Evolutionary conservation across 2,329 filamentous ascomycete species (phyloP).

Genomic region (Aphanocladium album): DNA sequence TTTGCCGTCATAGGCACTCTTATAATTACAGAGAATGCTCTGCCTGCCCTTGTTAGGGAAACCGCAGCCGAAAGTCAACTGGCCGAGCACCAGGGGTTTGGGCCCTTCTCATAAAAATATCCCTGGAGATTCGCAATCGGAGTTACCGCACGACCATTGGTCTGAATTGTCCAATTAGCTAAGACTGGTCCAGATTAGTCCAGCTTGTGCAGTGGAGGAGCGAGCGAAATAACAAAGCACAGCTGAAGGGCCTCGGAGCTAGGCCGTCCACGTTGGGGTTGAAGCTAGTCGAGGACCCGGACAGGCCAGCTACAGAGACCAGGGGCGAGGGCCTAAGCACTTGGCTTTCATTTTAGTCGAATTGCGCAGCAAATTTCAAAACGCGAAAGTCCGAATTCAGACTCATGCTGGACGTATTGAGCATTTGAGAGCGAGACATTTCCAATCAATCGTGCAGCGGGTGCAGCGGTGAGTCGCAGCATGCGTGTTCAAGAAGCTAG

Average conservation of each 20-base stretch:
- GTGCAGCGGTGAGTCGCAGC: not conserved
- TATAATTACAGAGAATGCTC: slow-evolving; percentile 4
- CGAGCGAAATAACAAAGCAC: not conserved
- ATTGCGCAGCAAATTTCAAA: not conserved
- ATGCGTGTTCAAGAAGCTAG: not conserved
- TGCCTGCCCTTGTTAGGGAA: slow-evolving; percentile 5
- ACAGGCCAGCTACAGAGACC: not conserved
- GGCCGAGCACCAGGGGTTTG: not conserved
- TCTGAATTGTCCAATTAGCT: not conserved
- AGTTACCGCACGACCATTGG: not conserved
- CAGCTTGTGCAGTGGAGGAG: not conserved
- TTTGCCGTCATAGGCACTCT: not conserved
- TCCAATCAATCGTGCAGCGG: not conserved
- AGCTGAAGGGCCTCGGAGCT: slow-evolving; percentile 2
- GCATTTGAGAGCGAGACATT: not conserved
- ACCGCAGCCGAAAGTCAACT: not conserved
- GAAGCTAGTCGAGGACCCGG: not conserved
- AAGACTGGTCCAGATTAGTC: not conserved
- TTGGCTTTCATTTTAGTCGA: slow-evolving; percentile 5
- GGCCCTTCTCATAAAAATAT: not conserved
- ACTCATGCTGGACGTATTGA: not conserved
- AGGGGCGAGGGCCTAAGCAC: slow-evolving; percentile 8
- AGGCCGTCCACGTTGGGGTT: not conserved
- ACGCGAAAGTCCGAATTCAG: not conserved
- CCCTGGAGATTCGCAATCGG: not conserved